These are phyloP conservation scores for Neohortaea acidophila DNA, from an alignment of 495 filamentous ascomycete species.

Conservation along the genomic window DNA sequence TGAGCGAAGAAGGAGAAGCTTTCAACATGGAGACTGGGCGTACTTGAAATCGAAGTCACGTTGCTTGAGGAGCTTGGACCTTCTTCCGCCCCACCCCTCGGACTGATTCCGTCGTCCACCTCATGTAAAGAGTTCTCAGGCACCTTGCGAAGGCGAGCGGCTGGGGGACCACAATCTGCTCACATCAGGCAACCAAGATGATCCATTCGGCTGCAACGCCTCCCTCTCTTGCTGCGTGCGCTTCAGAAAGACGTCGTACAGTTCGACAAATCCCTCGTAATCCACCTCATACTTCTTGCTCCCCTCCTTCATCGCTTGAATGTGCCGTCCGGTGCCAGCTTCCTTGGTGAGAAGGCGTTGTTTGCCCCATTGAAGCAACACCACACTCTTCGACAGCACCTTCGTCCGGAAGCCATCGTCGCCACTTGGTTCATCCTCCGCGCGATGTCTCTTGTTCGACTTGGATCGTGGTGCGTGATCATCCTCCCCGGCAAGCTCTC, in stretches of 20 bases:
- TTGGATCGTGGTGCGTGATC: neutral
- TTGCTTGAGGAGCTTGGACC: too few species aligned
- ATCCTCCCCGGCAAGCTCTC: neutral
- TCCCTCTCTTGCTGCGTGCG: too few species aligned
- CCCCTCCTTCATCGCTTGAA: conserved; percentile 3
- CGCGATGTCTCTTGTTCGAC: neutral
- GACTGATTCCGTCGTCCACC: too few species aligned
- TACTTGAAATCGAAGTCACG: too few species aligned
- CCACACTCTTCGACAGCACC: neutral
- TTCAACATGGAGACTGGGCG: too few species aligned
- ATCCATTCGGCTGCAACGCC: too few species aligned
- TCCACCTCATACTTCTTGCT: conserved; percentile 5
- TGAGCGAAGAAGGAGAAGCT: too few species aligned
- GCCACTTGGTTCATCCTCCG: conserved; percentile 1
- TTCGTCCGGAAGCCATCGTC: conserved; percentile 6
- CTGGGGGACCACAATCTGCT: too few species aligned
- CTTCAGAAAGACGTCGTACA: conserved; percentile 1
- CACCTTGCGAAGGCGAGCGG: too few species aligned
- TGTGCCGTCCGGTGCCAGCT: conserved; percentile 5
- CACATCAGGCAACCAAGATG: too few species aligned
- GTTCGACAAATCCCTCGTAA: conserved; percentile 5
- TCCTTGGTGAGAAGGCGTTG: conserved; percentile 12
- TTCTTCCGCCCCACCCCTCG: too few species aligned
- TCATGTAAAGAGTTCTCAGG: too few species aligned
- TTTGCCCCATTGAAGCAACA: conserved; percentile 12